Evolutionary conservation across 805 yeast species (phyloP), one percentile per base, ranked within the genome.

Genomic region (Candida tibetensis): DNA sequence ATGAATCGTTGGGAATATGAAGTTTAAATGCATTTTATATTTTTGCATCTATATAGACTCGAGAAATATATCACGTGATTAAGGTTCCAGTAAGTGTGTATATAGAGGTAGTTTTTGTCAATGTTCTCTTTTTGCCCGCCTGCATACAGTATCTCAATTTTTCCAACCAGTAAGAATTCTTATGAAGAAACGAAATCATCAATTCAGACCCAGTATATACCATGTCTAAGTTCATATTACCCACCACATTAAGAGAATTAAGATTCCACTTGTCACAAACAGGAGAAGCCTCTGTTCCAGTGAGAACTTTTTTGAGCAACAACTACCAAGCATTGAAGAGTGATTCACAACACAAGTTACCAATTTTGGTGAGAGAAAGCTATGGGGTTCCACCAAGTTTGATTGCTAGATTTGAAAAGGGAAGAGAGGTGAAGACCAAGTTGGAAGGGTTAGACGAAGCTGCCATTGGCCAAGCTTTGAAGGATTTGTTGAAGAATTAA

Each of bases 181-280:
- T n/a, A n/a, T 0, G 79, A 76, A 39, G 97, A 91, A 71, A 83
- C 23, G 96, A 90, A 62, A 80, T 91, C 39, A 89, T 91, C 66
- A 71, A 74, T 38, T 67, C 87, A 14, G 13, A 31, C 17, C 17
- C 19, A 43, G n/a, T n/a, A n/a, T n/a, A n/a, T n/a, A 48, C 13
- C 41, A 68, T 68, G 73, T 64, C 74, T 30, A 69, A 66, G 46
- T 69, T 60, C 44, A 62, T 64, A 23, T 53, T 70, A 40, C 77
- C 81, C n/a, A 58, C 64, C 23, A 75, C 85, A 8, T 73, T 86
- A 47, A 85, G 73, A 58, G 95, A 87, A 69, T 71, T 87, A 55
- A 77, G 95, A 62, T 83, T 85, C 64, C 88, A 86, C 55, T 71
- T 86, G 47, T 82, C 88, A 22, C 93, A 84, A 62, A 73, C 82